A percentile compares a stretch with the other conserved stretches of the same genome.
These are phyloP conservation scores for Zalaria sp. DNA, from an alignment of 2,329 filamentous ascomycete species.

Conservation along the genomic window DNA sequence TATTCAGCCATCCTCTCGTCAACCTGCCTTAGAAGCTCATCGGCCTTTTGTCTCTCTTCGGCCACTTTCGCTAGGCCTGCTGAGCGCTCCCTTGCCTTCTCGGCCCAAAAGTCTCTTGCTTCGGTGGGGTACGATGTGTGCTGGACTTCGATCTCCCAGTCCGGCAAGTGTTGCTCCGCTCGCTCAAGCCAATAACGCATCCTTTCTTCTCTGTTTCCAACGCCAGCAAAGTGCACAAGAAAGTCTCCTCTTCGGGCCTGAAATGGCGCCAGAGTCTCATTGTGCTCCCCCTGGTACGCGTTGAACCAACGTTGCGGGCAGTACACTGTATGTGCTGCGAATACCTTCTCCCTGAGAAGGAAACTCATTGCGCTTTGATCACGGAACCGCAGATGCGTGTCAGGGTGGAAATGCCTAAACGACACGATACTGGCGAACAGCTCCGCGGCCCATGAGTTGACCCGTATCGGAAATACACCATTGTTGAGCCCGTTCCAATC, in stretches of 20 bases:
- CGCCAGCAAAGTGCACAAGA: slow-evolving; percentile 29
- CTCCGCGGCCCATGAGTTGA: slow-evolving; percentile 23
- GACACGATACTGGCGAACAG: slow-evolving; percentile 25
- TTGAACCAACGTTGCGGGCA: slow-evolving; percentile 32
- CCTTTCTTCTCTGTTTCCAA: slow-evolving; percentile 17
- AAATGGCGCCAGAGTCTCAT: slow-evolving; percentile 20
- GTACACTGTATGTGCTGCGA: slow-evolving; percentile 18
- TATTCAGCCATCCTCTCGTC: slow-evolving; percentile 14
- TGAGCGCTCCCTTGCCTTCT: slow-evolving; percentile 6
- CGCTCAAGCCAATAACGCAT: slow-evolving; percentile 24
- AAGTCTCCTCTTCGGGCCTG: slow-evolving; percentile 26
- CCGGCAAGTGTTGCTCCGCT: slow-evolving; percentile 22
- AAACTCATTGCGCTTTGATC: slow-evolving; percentile 28
- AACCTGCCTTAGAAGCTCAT: slow-evolving; percentile 11
- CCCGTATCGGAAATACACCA: slow-evolving; percentile 27
- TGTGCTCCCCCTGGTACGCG: slow-evolving; percentile 25
- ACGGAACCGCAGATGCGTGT: slow-evolving; percentile 19
- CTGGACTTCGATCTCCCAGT: slow-evolving; percentile 24
- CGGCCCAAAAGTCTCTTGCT: slow-evolving; percentile 21
- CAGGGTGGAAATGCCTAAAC: slow-evolving; percentile 24
- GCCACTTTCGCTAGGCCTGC: slow-evolving; percentile 5
- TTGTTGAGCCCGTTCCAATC: slow-evolving; percentile 30
- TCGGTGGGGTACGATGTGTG: slow-evolving; percentile 22
- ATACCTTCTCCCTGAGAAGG: slow-evolving; percentile 19
- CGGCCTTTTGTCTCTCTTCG: slow-evolving; percentile 10